These are phyloP conservation scores for Pseudopyrenochaeta lycopersici DNA, from an alignment of 2,329 filamentous ascomycete species.

Conservation along the genomic window DNA sequence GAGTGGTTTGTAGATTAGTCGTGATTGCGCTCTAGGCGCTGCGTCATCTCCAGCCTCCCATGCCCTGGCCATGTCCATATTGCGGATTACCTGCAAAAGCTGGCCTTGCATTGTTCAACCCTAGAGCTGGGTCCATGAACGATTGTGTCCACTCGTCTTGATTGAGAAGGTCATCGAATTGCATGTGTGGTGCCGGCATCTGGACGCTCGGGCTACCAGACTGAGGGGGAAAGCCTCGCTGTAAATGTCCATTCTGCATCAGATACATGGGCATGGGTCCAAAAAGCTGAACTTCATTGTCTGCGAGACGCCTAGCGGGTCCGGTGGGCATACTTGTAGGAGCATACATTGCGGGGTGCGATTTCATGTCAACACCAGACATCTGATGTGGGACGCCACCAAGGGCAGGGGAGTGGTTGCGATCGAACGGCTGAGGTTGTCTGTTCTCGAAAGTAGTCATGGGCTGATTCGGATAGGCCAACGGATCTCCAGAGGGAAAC, in stretches of 20 bases:
- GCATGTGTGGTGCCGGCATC: constrained; percentile 35
- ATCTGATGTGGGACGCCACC: constrained; percentile 28
- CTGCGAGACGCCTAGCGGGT: constrained; percentile 43
- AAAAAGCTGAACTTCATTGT: constrained; percentile 77
- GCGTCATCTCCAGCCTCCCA: constrained; percentile 27
- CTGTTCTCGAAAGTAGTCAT: constrained; percentile 66
- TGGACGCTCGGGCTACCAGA: constrained; percentile 29
- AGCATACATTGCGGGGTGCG: constrained; percentile 32
- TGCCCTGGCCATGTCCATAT: constrained; percentile 29
- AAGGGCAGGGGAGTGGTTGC: constrained; percentile 29
- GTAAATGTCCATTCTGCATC: constrained; percentile 59
- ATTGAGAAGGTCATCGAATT: constrained; percentile 49
- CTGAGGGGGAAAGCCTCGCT: constrained; percentile 37
- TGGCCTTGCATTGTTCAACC: constrained; percentile 31
- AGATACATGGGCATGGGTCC: constrained; percentile 76
- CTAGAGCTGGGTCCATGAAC: constrained; percentile 47
- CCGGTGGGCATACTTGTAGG: constrained; percentile 27
- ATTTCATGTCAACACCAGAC: constrained; percentile 38
- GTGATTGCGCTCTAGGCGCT: background rate
- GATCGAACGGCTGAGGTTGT: constrained; percentile 37
- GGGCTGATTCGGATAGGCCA: constrained; percentile 81
- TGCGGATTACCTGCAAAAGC: constrained; percentile 27
- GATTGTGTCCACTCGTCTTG: constrained; percentile 53
- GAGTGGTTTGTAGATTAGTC: background rate
- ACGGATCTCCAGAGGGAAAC: constrained; percentile 81